Conservation (phyloP, 2,329 filamentous ascomycete genomes). For the Colletotrichum trifolii region DNA sequence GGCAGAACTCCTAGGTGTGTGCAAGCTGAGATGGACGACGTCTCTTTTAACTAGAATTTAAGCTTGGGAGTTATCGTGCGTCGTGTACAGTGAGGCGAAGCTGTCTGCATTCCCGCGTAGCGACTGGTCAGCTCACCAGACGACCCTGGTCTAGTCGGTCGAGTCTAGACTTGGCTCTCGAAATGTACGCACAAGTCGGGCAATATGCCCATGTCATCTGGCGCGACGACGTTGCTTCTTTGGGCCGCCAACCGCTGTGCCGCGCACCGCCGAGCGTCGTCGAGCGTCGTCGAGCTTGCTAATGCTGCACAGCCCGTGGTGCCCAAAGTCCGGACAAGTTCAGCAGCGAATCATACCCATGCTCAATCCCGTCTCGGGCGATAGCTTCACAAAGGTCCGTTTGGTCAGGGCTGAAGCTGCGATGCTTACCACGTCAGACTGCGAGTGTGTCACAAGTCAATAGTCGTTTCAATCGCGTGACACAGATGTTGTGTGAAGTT, state of each 20-base stretch:
- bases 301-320: no score
- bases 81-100: not conserved
- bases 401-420: no score
- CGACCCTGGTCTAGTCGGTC: not conserved
- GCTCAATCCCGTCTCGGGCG: no score
- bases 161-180: not conserved
- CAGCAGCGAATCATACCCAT: no score
- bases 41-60: not conserved
- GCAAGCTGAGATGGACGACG: not conserved
- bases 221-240: not conserved
- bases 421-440: no score
- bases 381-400: no score
- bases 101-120: not conserved
- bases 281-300: no score
- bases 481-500: no score
- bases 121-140: not conserved
- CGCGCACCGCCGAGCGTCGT: not conserved
- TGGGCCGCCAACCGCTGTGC: conserved; percentile 19
- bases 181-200: not conserved
- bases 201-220: not conserved
- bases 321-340: no score
- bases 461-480: no score
- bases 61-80: not conserved
- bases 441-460: no score
- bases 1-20: not conserved